These are phyloP conservation scores for Aspergillus pseudoviridinutans DNA, from an alignment of 2,329 filamentous ascomycete genomes.

Conservation along the genomic window DNA sequence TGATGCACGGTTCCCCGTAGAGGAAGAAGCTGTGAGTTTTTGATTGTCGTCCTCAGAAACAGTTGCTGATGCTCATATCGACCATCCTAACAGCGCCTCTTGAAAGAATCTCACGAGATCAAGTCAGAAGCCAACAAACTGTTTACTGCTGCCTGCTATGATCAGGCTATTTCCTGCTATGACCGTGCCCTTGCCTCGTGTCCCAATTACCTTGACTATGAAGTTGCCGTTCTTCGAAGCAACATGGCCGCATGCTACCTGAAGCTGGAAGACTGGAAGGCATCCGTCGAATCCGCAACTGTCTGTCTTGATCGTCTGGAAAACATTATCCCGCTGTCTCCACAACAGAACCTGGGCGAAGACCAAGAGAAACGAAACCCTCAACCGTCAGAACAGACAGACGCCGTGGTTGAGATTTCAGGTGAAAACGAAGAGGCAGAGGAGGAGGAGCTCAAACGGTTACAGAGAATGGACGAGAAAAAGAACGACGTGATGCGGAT, in stretches of 20 bases:
- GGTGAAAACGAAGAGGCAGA: slow-evolving; percentile 38
- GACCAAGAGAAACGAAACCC: not conserved
- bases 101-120: slow-evolving; percentile 66
- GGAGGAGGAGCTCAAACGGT: slow-evolving; percentile 40
- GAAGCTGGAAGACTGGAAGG: slow-evolving; percentile 80
- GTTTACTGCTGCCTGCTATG: slow-evolving; percentile 69
- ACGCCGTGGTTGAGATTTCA: slow-evolving; percentile 48
- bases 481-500: slow-evolving; percentile 69
- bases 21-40: slow-evolving; percentile 45
- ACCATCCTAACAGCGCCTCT: slow-evolving; percentile 52
- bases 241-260: slow-evolving; percentile 89
- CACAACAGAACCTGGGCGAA: slow-evolving; percentile 14
- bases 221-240: slow-evolving; percentile 78
- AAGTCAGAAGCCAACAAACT: slow-evolving; percentile 75
- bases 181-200: slow-evolving; percentile 73
- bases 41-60: not conserved
- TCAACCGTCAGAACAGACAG: slow-evolving; percentile 4
- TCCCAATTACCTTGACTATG: slow-evolving; percentile 81
- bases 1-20: slow-evolving; percentile 42
- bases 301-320: slow-evolving; percentile 70
- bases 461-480: slow-evolving; percentile 44
- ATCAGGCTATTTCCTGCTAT: slow-evolving; percentile 77
- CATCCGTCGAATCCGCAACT: slow-evolving; percentile 70
- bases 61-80: slow-evolving; percentile 6
- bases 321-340: slow-evolving; percentile 49